Base-by-base conservation (phyloP, 2,329 filamentous ascomycete species). In the Pleomassaria siparia region DNA sequence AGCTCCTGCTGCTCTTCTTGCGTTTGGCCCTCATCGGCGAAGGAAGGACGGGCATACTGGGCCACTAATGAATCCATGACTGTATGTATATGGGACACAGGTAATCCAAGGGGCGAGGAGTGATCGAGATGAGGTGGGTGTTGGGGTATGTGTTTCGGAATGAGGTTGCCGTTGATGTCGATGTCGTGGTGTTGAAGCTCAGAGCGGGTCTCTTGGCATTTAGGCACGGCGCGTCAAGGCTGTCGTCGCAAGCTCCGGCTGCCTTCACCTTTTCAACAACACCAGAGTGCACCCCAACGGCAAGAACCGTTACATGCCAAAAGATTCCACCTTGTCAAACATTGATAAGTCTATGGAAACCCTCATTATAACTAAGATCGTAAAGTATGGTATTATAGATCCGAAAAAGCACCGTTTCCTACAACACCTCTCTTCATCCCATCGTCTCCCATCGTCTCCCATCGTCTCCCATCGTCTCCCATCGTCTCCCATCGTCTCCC, bases 61-160 rank as follows among this genome's bases (percentile, higher is more conserved):
- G 91, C 86, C 63, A 99, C 90, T 71, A 99, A 85, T 64, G 89
- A 83, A 75, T 99, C 90, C 94, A 99, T 99, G 51, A 22, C 35
- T 44, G 51, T 51, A 28, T 55, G 33, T 57, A 42, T 43, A 40
- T 47, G 22, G 28, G 21, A n/a, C 22, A 18, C 6, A 24, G 43
- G 33, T 22, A 37, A 41, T 43, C 36, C 24, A 20, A 43, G 25
- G 43, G 16, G 48, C 42, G 40, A 37, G 43, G 11, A 22, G 16
- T 32, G 33, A 45, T 32, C 24, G 25, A 50, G 50, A 48, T 47
- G 44, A 44, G 40, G 44, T 4, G 22, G 45, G 37, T 28, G 20
- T 32, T n/a, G 40, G 54, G 46, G 54, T 50, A 49, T 42, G 45
- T 25, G 25, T 20, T 37, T 11, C 13, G 18, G 22, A n/a, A 30